Conservation (phyloP, 768 basidiomycete species). For the Suillus bovinus region DNA sequence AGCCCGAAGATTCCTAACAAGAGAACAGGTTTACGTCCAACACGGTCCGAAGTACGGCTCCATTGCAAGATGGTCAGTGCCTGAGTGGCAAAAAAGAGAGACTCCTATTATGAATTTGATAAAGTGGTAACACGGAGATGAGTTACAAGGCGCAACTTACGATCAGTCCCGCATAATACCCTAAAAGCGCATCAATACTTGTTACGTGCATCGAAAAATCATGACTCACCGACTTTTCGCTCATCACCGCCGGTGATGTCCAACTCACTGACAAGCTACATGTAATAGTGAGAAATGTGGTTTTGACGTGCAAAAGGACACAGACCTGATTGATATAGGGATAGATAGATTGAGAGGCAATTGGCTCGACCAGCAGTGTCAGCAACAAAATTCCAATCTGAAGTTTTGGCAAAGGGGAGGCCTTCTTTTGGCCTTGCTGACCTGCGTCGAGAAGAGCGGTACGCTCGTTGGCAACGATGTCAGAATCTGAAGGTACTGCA, state of each 20-base stretch:
- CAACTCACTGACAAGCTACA: conserved; percentile 36
- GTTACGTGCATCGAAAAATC: not conserved
- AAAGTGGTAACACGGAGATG: not conserved
- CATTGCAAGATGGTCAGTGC: conserved; percentile 48
- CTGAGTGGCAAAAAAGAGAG: conserved; percentile 48
- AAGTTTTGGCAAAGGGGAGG: conserved; percentile 44
- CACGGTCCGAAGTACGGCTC: conserved; percentile 46
- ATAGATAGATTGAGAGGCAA: conserved; percentile 46
- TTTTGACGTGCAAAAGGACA: not conserved
- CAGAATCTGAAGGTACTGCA: conserved; percentile 12
- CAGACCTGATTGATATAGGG: conserved; percentile 52
- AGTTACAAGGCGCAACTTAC: conserved; percentile 32
- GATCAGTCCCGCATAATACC: conserved; percentile 51
- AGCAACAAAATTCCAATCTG: conserved; percentile 47
- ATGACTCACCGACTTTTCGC: conserved; percentile 41
- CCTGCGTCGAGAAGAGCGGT: conserved; percentile 18
- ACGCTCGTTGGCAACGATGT: conserved; percentile 22
- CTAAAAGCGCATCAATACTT: conserved; percentile 13
- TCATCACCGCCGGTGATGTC: conserved; percentile 27
- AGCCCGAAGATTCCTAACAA: conserved; percentile 41
- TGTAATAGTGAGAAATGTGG: too few relatives aligned
- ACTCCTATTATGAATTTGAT: conserved; percentile 35
- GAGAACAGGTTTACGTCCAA: conserved; percentile 52
- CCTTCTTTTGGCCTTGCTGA: conserved; percentile 21
- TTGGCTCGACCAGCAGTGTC: conserved; percentile 47